Evolutionary conservation across 257 asterid species (phyloP).

Genomic region (Apocynum venetum): DNA sequence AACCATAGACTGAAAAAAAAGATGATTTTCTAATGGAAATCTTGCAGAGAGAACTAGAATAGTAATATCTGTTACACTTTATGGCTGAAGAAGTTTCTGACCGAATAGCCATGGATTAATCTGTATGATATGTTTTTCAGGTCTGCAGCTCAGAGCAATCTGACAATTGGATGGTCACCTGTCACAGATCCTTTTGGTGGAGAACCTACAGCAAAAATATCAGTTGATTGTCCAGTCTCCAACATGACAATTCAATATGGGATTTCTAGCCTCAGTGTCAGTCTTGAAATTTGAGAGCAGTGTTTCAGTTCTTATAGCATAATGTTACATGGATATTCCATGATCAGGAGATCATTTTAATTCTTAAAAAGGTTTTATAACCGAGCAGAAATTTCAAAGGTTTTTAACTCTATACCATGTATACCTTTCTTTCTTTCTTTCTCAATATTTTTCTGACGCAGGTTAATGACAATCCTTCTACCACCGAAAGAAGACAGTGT

Average conservation of each 20-base stretch:
- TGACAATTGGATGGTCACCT: conserved; percentile 5
- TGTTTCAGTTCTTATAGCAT: background rate
- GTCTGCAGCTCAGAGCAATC: conserved; percentile 12
- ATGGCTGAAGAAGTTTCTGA: background rate
- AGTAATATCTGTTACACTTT: background rate
- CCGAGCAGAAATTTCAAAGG: background rate
- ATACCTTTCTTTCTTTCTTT: background rate
- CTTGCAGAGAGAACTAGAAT: background rate
- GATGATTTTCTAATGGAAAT: background rate
- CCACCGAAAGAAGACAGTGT: background rate
- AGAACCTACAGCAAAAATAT: conserved; percentile 11
- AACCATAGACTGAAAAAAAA: too few relatives aligned
- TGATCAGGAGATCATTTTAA: background rate
- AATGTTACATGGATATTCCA: background rate
- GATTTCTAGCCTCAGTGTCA: conserved; percentile 35
- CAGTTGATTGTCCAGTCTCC: conserved; percentile 7
- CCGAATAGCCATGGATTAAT: background rate
- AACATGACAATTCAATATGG: conserved; percentile 23
- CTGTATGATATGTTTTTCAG: conserved; percentile 13
- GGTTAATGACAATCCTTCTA: conserved; percentile 27
- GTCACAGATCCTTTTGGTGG: conserved; percentile 18
- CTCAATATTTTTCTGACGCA: conserved; percentile 1
- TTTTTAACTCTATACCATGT: background rate
- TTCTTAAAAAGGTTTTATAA: background rate
- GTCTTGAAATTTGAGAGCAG: conserved; percentile 13